Base-by-base conservation (phyloP, 306 rosid species). In the Begonia fuchsioides region DNA sequence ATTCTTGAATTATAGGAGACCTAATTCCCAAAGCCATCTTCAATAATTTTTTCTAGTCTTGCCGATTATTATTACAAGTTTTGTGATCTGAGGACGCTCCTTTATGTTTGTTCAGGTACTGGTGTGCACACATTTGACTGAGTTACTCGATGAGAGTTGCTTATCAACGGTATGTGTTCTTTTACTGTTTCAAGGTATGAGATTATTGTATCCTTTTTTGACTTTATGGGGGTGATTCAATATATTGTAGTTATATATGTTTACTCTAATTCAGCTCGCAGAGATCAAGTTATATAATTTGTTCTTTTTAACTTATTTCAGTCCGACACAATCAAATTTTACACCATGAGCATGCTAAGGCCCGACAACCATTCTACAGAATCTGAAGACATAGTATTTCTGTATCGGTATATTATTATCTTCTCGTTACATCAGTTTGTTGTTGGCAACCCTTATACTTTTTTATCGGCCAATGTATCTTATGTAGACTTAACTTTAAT, bases 71-170 rank as follows among this genome's bases (percentile, higher is more conserved):
- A 26, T 26, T 26, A 26, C 35, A 26, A 26, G 35, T 26, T 26
- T 26, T 26, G 35, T 26, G 35, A 26, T 26, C 35, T 26, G 35
- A 26, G 35, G 35, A 26, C 0, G 35, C 35, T 3, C 35, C 35
- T 26, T 26, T 26, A 26, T 26, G 35, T 26, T 52, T 56, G 50
- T 53, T 65, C 64, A 90, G 97, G 97, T 81, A 72, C 70, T 90
- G 17, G 78, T 79, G 70, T 81, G 93, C 73, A 90, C 95, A 54
- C 97, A 90, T 84, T 73, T 90, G 63, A 76, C 93, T 18, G 97
- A 90, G 78, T 61, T 90, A 69, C 64, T 90, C 72, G 68, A 86
- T 56, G 83, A 82, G 63, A 62, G 54, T 72, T 81, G 71, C 62
- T 56, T 84, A 55, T 60, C 74, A 49, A 64, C 74, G 83, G 95